A percentile compares a stretch with the other conserved stretches of the same genome.
Evolutionary conservation across 192 early-diverging fungal species (phyloP).

Genomic region (Backusella macrospora): DNA sequence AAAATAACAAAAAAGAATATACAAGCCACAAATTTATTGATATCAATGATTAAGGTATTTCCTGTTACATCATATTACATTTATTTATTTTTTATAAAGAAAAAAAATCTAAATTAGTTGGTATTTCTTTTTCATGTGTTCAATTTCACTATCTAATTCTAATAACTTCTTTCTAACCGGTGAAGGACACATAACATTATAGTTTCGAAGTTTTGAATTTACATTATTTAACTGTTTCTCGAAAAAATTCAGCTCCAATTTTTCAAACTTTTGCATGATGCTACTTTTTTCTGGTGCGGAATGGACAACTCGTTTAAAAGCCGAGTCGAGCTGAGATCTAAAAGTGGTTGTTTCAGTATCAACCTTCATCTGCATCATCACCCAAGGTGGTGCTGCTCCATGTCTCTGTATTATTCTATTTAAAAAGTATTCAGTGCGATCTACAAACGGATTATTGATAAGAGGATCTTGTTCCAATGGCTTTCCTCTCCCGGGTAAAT

Average conservation of each 20-base stretch:
- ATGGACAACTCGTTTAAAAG: conserved; percentile 9
- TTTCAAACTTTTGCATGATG: neutral
- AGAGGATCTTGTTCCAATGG: conserved; percentile 24
- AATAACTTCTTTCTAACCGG: conserved; percentile 17
- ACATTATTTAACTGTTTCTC: conserved; percentile 14
- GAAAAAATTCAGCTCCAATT: conserved; percentile 16
- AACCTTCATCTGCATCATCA: conserved; percentile 31
- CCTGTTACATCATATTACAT: neutral
- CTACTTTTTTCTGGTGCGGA: neutral
- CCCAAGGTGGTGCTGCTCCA: conserved; percentile 37
- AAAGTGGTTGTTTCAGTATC: conserved; percentile 23
- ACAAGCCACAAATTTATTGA: conserved; percentile 6
- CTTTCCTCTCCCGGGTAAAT: conserved; percentile 32
- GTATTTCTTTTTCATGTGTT: neutral
- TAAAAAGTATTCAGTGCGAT: conserved; percentile 40
- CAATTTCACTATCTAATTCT: conserved; percentile 7
- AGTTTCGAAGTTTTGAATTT: conserved; percentile 30
- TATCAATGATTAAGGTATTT: neutral
- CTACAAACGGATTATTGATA: conserved; percentile 31
- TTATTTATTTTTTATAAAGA: neutral
- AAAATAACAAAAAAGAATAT: neutral
- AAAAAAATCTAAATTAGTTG: neutral
- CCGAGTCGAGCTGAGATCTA: conserved; percentile 5
- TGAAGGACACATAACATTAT: conserved; percentile 37
- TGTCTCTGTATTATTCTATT: conserved; percentile 36